Base-by-base conservation (phyloP, 192 early-diverging fungal species). In the Haplosporangium gracile region DNA sequence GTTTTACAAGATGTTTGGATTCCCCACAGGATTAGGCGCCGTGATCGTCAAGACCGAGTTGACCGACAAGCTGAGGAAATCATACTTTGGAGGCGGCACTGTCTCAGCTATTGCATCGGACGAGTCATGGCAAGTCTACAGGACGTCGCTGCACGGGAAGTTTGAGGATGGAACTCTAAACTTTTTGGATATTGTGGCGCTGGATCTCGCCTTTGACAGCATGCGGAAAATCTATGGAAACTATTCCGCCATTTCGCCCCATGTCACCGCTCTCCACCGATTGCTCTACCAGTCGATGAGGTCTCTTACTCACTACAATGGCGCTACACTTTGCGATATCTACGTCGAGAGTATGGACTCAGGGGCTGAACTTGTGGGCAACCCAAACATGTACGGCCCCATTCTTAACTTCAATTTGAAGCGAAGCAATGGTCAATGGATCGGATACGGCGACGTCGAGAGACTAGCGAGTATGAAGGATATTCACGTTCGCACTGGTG, bases 1-100 rank as follows among this genome's bases (percentile, higher is more conserved):
- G 9, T 96, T 97, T 87, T 97, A 97, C 92, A 97, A 97, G 81
- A 91, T 97, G 55, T 97, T 97, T 89, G 97, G 97, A 15, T 94
- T 93, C 65, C 97, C 97, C 10, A 96, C 95, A 29, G 96, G 96
- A 4, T 77, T 97, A 8, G 97, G 96, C 42, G 95, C 91, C 6
- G 90, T 97, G 53, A 84, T 97, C 18, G 82, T 97, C 39, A 89
- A 92, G 70, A 91, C 91, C 8, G 89, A 91, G 72, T 76, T 92
- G 43, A 78, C 80, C 3, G 73, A 81, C 32, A 76, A 88, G 34
- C 49, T 94, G 39, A 70, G 80, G 36, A 95, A 94, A 79, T 38
- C 81, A 4, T 96, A 95, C 78, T 95, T 95, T 91, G 96, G 96
- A 7, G 97, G 97, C 22, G 97, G 97, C 6, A 95, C 95, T 1